These are phyloP conservation scores for Laetiporus sulphureus DNA, from an alignment of 1,284 basidiomycete genomes.

Conservation along the genomic window DNA sequence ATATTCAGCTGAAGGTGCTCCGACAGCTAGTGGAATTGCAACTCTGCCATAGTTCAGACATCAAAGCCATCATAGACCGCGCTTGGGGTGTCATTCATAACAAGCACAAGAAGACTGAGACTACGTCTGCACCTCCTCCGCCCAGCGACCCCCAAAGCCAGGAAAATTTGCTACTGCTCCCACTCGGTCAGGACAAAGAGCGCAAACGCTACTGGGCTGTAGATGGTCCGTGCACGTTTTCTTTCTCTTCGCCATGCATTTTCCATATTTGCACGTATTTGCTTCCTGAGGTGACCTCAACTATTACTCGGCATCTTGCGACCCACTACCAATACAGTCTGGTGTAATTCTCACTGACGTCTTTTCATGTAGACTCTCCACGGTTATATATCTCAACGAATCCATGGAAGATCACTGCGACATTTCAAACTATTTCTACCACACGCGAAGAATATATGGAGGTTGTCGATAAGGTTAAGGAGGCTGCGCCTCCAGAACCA, in stretches of 20 bases:
- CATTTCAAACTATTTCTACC: constrained; percentile 61
- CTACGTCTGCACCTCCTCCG: constrained; percentile 43
- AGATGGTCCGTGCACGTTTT: constrained; percentile 66
- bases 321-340: constrained; percentile 27
- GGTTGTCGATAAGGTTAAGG: constrained; percentile 54
- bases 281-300: constrained; percentile 28
- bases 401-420: constrained; percentile 77
- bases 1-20: constrained; percentile 66
- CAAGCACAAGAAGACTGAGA: constrained; percentile 74
- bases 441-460: constrained; percentile 64
- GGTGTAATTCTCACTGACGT: constrained; percentile 20
- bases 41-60: constrained; percentile 55
- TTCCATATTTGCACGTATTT: constrained; percentile 68
- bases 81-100: constrained; percentile 78
- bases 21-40: constrained; percentile 77
- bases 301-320: constrained; percentile 35
- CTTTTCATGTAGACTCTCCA: constrained; percentile 58
- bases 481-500: constrained; percentile 37
- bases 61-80: constrained; percentile 68
- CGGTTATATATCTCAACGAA: constrained; percentile 75
- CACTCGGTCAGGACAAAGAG: constrained; percentile 65
- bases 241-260: constrained; percentile 26
- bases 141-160: constrained; percentile 53
- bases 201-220: constrained; percentile 74
- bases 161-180: constrained; percentile 53